Base-by-base conservation (phyloP, 202 grass and related monocot species). In the Dendrocalamus latiflorus region DNA sequence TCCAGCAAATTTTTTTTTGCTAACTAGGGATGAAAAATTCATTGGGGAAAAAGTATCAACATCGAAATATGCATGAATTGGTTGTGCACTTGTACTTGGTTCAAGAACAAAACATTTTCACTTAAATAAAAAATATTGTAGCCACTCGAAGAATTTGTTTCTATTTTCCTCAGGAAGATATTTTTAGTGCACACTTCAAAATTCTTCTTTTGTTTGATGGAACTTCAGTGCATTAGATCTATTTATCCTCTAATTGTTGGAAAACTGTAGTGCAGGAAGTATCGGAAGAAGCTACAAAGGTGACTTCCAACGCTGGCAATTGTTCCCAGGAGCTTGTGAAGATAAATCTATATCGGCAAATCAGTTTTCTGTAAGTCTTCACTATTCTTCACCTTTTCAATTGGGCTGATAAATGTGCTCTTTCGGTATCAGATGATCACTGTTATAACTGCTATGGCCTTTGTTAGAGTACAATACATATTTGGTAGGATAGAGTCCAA, bases 221-320 rank as follows among this genome's bases (percentile, higher is more conserved):
- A 67, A 30, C 33, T 68, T 36, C 6, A 68, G 8, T 68, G 11
- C 41, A 74, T 16, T 78, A 54, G 22, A 75, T 86, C 55, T 65
- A 62, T 71, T 4, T 53, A 74, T 82, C 43, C 76, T 80, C 61
- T 88, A 74, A 80, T 81, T 74, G 25, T 85, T 86, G 65, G 60
- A 90, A 86, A 80, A 82, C 70, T 88, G 48, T 85, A 98, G 93
- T 85, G 79, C 89, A 93, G 93, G 95, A 92, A 98, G 95, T 84
- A 98, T 98, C 61, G 95, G 95, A 85, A 95, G 95, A 90, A 95
- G 95, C 75, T 98, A 88, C 89, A 98, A 85, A 88, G 95, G 95
- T 76, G 89, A 93, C 60, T 98, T 98, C 72, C 93, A 95, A 81
- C 87, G 95, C n/a, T 98, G 95, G 95, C 95, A 95, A 77, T 87